These are phyloP conservation scores for Crucihimalaya himalaica DNA, from an alignment of 345 rosid genomes.

Conservation along the genomic window DNA sequence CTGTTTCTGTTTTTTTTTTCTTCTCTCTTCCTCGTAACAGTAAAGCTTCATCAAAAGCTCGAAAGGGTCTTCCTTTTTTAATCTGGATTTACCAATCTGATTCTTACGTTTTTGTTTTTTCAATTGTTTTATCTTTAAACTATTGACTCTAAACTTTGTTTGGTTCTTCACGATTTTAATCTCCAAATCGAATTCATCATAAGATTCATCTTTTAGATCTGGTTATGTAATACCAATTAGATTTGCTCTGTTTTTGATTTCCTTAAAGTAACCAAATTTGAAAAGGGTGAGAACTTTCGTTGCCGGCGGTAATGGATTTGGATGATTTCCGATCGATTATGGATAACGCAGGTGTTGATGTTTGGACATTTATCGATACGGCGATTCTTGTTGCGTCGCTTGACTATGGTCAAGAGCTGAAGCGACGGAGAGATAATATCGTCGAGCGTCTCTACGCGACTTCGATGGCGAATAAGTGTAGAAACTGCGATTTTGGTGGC, in stretches of 20 bases:
- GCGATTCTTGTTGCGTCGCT: slow-evolving; percentile 78
- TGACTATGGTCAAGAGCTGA: slow-evolving; percentile 70
- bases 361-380: slow-evolving; percentile 87
- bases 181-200: slow-evolving; percentile 15
- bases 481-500: slow-evolving; percentile 58
- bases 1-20: slow-evolving; percentile 7
- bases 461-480: slow-evolving; percentile 53
- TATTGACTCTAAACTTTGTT: not conserved
- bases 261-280: slow-evolving; percentile 3
- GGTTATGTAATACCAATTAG: slow-evolving; percentile 23
- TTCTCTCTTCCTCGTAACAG: slow-evolving; percentile 29
- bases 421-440: slow-evolving; percentile 71
- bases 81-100: slow-evolving; percentile 27
- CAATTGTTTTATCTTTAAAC: not conserved
- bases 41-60: slow-evolving; percentile 24
- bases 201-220: slow-evolving; percentile 38
- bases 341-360: slow-evolving; percentile 82
- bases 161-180: slow-evolving; percentile 13
- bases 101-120: not conserved
- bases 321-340: slow-evolving; percentile 79
- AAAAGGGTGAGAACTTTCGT: not conserved
- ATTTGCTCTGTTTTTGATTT: slow-evolving; percentile 19
- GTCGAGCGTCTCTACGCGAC: slow-evolving; percentile 80
- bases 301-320: slow-evolving; percentile 60
- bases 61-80: slow-evolving; percentile 30